phyloP scores from a whole-genome alignment of 2,329 filamentous ascomycete species.

The Clonostachys byssicola region DNA sequence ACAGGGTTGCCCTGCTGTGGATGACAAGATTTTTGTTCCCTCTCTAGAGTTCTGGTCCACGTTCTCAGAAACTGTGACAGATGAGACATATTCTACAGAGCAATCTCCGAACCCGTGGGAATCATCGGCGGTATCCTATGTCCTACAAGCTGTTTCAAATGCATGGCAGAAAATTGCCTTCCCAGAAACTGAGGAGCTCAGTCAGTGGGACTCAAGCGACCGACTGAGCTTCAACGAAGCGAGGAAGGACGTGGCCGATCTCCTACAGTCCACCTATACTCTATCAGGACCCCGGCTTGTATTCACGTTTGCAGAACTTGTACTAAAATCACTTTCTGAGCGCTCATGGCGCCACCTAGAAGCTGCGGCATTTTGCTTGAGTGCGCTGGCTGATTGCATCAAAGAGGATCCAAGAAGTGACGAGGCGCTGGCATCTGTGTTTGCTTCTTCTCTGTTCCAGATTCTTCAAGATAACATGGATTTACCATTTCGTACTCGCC shows the following conservation, averaged over 20 bases:
- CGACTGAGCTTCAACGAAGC: slow-evolving; percentile 66
- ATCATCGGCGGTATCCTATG: slow-evolving; percentile 48
- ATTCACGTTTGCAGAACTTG: slow-evolving; percentile 50
- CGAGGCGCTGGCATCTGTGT: slow-evolving; percentile 54
- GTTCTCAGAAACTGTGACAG: slow-evolving; percentile 66
- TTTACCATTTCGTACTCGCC: slow-evolving; percentile 53
- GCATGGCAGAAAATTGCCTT: slow-evolving; percentile 68
- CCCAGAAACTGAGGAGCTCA: slow-evolving; percentile 52
- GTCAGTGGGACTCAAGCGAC: slow-evolving; percentile 67
- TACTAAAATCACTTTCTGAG: slow-evolving; percentile 41
- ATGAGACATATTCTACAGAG: slow-evolving; percentile 48
- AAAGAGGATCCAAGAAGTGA: slow-evolving; percentile 55
- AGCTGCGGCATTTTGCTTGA: slow-evolving; percentile 58
- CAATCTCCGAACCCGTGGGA: slow-evolving; percentile 49
- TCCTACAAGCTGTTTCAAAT: slow-evolving; percentile 61
- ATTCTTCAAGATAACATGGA: slow-evolving; percentile 48
- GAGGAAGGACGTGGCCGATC: slow-evolving; percentile 73
- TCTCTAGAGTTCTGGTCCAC: slow-evolving; percentile 79
- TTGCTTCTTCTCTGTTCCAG: slow-evolving; percentile 54
- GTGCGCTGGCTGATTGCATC: slow-evolving; percentile 62
- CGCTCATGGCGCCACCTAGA: slow-evolving; percentile 57
- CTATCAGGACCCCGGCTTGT: slow-evolving; percentile 53
- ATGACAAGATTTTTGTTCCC: slow-evolving; percentile 71
- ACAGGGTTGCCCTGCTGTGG: slow-evolving; percentile 62
- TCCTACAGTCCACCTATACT: slow-evolving; percentile 68